Evolutionary conservation across 164 flowering plant species (phyloP).

Genomic region (Magnolia officinalis): DNA sequence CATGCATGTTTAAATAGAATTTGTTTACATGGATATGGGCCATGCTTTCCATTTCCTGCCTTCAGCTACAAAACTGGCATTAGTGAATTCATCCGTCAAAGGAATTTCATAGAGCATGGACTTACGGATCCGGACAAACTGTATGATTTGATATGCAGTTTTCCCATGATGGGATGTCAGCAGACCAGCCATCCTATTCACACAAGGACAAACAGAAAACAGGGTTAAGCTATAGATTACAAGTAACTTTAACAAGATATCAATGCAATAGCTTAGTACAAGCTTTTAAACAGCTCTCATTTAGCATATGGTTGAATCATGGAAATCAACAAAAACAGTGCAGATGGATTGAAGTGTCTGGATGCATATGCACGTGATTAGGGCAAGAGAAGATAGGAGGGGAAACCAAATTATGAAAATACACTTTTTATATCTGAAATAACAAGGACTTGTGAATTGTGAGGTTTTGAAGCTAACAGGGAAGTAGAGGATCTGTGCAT

Average conservation of each 20-base stretch:
- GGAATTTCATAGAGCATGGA: not conserved
- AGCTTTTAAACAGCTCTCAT: slow-evolving; percentile 5
- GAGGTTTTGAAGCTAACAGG: too few species aligned
- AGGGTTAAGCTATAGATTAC: not conserved
- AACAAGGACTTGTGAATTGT: too few species aligned
- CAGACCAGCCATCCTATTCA: slow-evolving; percentile 56
- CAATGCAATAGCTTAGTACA: not conserved
- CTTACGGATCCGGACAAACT: slow-evolving; percentile 88
- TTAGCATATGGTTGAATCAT: not conserved
- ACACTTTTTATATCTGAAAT: too few species aligned
- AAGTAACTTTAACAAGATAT: not conserved
- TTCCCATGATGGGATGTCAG: slow-evolving; percentile 50
- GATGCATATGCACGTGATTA: not conserved
- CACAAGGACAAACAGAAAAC: not conserved
- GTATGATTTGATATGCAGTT: slow-evolving; percentile 43
- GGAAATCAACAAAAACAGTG: not conserved
- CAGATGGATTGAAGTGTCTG: not conserved
- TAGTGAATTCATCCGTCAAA: not conserved
- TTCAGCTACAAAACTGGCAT: not conserved
- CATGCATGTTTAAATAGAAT: not conserved
- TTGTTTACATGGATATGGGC: too few species aligned
- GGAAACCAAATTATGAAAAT: too few species aligned
- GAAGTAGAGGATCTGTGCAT: too few species aligned
- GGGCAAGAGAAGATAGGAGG: not conserved
- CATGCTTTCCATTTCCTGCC: not conserved